Conservation (phyloP, 805 yeast genomes). For the Maudiozyma saulgeensis region DNA sequence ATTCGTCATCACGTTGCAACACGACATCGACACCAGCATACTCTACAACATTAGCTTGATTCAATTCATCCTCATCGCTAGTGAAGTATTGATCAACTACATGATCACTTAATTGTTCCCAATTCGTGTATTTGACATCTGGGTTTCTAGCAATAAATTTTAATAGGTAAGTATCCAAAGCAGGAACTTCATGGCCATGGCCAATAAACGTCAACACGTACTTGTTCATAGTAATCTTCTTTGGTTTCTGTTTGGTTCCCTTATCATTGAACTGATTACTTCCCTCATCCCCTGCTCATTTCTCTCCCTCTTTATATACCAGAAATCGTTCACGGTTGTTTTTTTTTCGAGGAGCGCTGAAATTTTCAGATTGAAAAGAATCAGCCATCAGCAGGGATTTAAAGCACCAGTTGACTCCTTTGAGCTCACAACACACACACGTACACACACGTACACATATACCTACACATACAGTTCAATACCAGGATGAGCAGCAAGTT, state of each 20-base stretch:
- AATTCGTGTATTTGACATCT: conserved; percentile 2
- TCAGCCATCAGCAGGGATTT: too few relatives aligned
- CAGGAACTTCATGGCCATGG: conserved; percentile 6
- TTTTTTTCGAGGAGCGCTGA: neutral
- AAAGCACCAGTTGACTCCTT: neutral
- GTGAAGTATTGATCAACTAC: conserved; percentile 8
- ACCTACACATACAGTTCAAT: too few relatives aligned
- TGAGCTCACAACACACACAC: neutral
- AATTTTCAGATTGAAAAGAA: neutral
- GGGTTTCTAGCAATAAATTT: neutral
- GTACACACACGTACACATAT: neutral
- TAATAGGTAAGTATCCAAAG: neutral
- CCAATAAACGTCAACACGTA: conserved; percentile 9
- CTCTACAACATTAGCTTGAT: neutral
- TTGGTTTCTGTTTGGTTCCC: neutral
- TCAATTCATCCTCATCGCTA: neutral
- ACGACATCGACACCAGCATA: conserved; percentile 16
- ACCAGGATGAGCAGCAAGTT: neutral
- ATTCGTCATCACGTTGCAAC: conserved; percentile 15
- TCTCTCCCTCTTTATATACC: neutral
- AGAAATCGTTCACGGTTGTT: neutral
- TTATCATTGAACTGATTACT: neutral
- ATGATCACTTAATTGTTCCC: neutral
- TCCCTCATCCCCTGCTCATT: neutral
- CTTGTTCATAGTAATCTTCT: neutral